A percentile compares a stretch with the other conserved stretches of the same genome.
Evolutionary conservation across 352 stramenopile genomes (phyloP).

Genomic region (Thraustochytrium aureum): DNA sequence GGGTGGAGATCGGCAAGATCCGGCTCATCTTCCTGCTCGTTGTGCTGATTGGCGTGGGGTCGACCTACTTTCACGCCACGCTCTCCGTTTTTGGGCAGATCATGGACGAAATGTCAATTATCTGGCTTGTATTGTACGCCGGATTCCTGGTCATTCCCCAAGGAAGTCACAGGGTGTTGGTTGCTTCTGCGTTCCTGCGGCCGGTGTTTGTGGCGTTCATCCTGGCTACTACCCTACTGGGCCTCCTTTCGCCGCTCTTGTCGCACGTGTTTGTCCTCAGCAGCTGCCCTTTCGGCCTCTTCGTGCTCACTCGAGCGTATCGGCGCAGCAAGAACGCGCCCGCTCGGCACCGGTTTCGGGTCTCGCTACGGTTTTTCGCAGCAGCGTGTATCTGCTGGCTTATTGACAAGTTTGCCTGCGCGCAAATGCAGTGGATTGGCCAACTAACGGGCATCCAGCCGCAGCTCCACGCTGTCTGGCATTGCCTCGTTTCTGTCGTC

Average conservation of each 20-base stretch:
- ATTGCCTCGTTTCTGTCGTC: conserved; percentile 21
- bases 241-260: conserved; percentile 36
- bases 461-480: conserved; percentile 51
- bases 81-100: conserved; percentile 48
- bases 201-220: conserved; percentile 34
- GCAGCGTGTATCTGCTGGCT: conserved; percentile 44
- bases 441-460: conserved; percentile 33
- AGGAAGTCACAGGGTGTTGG: neutral
- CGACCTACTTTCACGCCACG: conserved; percentile 51
- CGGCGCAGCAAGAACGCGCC: neutral
- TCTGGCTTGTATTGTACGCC: conserved; percentile 45
- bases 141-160: conserved; percentile 34
- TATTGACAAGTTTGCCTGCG: conserved; percentile 12
- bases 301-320: neutral
- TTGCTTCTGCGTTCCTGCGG: conserved; percentile 6
- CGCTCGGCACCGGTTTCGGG: neutral
- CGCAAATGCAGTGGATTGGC: conserved; percentile 7
- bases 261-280: conserved; percentile 34
- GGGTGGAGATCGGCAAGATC: conserved; percentile 12
- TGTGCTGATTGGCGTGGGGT: conserved; percentile 33
- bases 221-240: conserved; percentile 24
- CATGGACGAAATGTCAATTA: conserved; percentile 53
- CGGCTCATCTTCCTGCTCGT: conserved; percentile 23
- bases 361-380: conserved; percentile 26
- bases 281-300: conserved; percentile 24